These are phyloP conservation scores for Brassica hybrid DNA, from an alignment of 441 rosid species.

Conservation along the genomic window DNA sequence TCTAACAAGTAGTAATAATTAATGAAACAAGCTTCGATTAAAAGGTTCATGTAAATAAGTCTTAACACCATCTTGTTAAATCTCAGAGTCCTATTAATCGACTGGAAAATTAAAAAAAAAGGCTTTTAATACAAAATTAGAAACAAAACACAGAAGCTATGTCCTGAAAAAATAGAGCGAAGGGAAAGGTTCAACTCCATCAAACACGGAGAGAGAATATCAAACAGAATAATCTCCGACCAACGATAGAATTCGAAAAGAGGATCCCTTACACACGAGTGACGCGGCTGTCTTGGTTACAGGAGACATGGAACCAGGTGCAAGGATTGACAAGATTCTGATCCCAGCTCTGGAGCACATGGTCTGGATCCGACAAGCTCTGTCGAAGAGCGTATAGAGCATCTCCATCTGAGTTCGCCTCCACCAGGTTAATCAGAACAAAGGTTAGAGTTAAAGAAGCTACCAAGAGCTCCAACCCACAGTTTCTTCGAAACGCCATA, in stretches of 20 bases:
- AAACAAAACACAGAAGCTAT: background rate
- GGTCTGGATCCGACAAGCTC: constrained; percentile 77
- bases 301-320: constrained; percentile 95
- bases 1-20: background rate
- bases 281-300: constrained; percentile 82
- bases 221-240: background rate
- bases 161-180: constrained; percentile 4
- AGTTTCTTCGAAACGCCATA: constrained; percentile 47
- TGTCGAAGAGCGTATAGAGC: constrained; percentile 72
- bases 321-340: constrained; percentile 91
- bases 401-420: constrained; percentile 85
- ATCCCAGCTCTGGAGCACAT: constrained; percentile 97
- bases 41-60: background rate
- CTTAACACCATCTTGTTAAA: background rate
- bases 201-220: constrained; percentile 14
- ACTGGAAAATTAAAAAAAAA: background rate
- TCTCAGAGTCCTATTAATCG: background rate
- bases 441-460: constrained; percentile 44
- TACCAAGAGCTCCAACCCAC: constrained; percentile 38
- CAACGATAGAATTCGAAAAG: background rate
- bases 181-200: background rate
- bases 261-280: constrained; percentile 69
- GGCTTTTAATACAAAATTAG: constrained; percentile 6
- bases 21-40: background rate
- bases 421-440: constrained; percentile 40